Base-by-base conservation (phyloP, 371 early-diverging fungal genomes). In the Apophysomyces variabilis region DNA sequence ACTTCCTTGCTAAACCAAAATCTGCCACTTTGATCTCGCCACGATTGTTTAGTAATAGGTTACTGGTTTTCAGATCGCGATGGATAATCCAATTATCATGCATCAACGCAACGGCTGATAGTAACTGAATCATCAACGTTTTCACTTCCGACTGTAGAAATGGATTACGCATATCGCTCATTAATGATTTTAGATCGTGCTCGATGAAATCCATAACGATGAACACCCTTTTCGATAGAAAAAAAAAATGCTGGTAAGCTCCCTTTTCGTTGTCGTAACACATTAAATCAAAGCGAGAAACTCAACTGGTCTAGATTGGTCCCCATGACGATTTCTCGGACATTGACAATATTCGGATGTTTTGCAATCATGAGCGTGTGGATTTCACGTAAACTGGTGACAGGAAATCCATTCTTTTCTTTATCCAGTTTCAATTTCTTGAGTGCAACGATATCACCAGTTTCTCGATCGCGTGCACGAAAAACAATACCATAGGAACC, bases 401-500 rank as follows among this genome's bases (percentile, higher is more conserved):
- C 89, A 5, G 99, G 99, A 67, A 98, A 97, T 0, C 99, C 99
- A 77, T 95, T 92, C 60, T 90, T 89, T 72, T 97, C 99, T 58
- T 94, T 92, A 39, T 95, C 94, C 12, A 98, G 86, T 69, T 98
- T 95, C n/a, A 99, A 84, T 71, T 96, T 95, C 81, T 99, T 99
- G 7, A 99, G 83, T 0, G 99, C 99, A 1, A 99, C 98, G 7
- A 99, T 94, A 62, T 95, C 96, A 18, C 93, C 93, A 4, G 97
- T 97, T 7, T 81, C 70, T 59, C 90, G 84, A 73, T 99, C 96
- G 37, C 91, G 86, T 0, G 99, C 99, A 7, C 98, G 91, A 79
- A 96, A 99, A 5, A 99, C 99, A 21, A 99, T 89, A 12, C 99
- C 99, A 77, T 99, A 99, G 0, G 99, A 92, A 16, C 99, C 99